Percentiles rank a stretch among this genome's conserved stretches.
These are phyloP conservation scores for Rubia balearica DNA, from an alignment of 305 asterid species.

Conservation along the genomic window DNA sequence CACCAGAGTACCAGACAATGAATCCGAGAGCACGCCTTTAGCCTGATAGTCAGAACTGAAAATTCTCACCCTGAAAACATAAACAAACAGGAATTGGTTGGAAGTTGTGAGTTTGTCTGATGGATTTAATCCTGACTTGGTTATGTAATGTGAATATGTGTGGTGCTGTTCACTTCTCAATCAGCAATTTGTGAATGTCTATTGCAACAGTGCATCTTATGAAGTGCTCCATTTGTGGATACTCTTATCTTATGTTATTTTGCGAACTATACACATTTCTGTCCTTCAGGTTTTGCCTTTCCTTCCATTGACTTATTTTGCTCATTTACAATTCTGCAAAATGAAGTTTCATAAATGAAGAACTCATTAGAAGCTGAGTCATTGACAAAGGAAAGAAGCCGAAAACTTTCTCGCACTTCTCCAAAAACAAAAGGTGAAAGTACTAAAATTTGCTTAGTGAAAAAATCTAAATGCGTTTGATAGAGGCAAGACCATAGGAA, in stretches of 20 bases:
- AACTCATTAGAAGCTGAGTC: too few relatives aligned
- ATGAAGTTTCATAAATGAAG: too few relatives aligned
- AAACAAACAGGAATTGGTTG: not conserved
- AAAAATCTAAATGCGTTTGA: too few relatives aligned
- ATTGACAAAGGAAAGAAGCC: too few relatives aligned
- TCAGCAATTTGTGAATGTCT: not conserved
- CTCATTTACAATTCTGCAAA: too few relatives aligned
- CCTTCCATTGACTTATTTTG: too few relatives aligned
- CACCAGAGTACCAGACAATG: conserved; percentile 22
- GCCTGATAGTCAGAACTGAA: too few relatives aligned
- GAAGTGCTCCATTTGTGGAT: not conserved
- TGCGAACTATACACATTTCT: not conserved
- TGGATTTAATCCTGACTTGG: not conserved
- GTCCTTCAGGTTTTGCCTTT: not conserved
- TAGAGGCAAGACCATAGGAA: too few relatives aligned
- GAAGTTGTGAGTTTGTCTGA: not conserved
- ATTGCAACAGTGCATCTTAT: not conserved
- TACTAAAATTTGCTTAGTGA: too few relatives aligned
- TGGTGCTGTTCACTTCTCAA: not conserved
- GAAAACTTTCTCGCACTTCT: too few relatives aligned
- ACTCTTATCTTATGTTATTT: not conserved
- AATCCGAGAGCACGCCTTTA: not conserved
- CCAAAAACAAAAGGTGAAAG: too few relatives aligned
- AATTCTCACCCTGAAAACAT: not conserved
- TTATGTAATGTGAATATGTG: not conserved